Evolutionary conservation across 2,329 filamentous ascomycete genomes (phyloP), one percentile per base, ranked within the genome.

Genomic region (Diaporthe australafricana): DNA sequence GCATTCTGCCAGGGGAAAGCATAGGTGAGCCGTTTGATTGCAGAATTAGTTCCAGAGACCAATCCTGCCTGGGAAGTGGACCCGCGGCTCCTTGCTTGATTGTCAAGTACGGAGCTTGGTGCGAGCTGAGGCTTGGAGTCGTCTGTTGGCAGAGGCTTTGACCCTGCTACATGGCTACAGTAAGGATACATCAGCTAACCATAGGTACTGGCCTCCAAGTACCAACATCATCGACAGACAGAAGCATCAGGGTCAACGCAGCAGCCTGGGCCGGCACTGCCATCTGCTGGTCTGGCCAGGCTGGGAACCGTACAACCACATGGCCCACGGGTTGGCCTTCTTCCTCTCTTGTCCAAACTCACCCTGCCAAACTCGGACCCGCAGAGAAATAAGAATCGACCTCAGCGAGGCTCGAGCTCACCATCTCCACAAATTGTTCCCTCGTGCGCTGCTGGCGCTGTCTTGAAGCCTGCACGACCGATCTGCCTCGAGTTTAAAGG

Each of bases 401-500:
- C 65, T 66, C 56, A 53, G 78, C 79, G 75, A 77, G 75, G 77
- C 75, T 78, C 77, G 76, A 77, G 72, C 77, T 78, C 77, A 77
- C 78, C 79, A 77, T 78, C 77, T 78, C 78, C 79, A 77, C 81
- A 80, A 77, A 73, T 52, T 55, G 50, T 47, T 50, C 48, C 77
- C 76, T 77, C 80, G 79, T 79, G 78, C 78, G 76, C 76, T 77
- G 80, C 77, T 79, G 78, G 79, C 79, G 78, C 79, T 84, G 83
- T 84, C 83, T 85, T 82, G 78, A 83, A 81, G 77, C 80, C 80
- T 84, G 82, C 83, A 76, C 83, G 77, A 84, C 82, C 78, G 74
- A 75, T 77, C 76, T 74, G 74, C 74, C 76, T 74, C 76, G 75
- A 62, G 68, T 70, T 74, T 74, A 74, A 74, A 74, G 73, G 76